Conservation (phyloP, 139 green algal genomes). For the Chlamydomonas sp. region DNA sequence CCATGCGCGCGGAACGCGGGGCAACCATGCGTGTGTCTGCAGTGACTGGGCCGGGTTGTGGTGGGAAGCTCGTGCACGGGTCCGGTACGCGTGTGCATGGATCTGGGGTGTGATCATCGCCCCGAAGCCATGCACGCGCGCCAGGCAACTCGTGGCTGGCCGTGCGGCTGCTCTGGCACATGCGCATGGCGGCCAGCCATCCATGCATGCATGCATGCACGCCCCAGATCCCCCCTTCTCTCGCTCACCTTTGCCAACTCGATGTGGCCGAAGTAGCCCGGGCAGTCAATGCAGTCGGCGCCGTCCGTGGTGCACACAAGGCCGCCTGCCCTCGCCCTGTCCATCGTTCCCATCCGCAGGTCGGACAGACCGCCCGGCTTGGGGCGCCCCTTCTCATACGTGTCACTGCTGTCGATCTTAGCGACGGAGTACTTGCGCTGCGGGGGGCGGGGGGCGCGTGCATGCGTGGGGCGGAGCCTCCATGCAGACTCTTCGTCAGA, state of each 20-base stretch:
- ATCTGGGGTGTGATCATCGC: too few species aligned
- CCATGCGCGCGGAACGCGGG: too few species aligned
- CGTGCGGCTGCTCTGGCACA: too few species aligned
- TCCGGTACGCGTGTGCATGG: too few species aligned
- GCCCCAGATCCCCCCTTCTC: too few species aligned
- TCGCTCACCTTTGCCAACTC: constrained; percentile 91
- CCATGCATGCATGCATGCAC: too few species aligned
- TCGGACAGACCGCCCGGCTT: constrained; percentile 86
- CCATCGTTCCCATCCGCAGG: constrained; percentile 88
- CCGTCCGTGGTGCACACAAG: constrained; percentile 76
- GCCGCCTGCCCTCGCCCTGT: constrained; percentile 46
- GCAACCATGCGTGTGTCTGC: too few species aligned
- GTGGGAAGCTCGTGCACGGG: too few species aligned
- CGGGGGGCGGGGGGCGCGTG: background rate
- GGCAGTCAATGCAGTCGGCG: constrained; percentile 70
- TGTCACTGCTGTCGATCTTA: constrained; percentile 71
- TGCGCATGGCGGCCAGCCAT: too few species aligned
- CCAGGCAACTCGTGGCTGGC: too few species aligned
- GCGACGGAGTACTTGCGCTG: constrained; percentile 75
- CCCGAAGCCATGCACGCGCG: too few species aligned
- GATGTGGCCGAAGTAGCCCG: constrained; percentile 97
- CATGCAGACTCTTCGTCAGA: background rate
- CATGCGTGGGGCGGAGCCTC: background rate
- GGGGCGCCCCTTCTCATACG: constrained; percentile 84
- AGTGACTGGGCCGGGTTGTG: too few species aligned